Conservation (phyloP, 164 flowering plant species). For the Echeveria elegans region DNA sequence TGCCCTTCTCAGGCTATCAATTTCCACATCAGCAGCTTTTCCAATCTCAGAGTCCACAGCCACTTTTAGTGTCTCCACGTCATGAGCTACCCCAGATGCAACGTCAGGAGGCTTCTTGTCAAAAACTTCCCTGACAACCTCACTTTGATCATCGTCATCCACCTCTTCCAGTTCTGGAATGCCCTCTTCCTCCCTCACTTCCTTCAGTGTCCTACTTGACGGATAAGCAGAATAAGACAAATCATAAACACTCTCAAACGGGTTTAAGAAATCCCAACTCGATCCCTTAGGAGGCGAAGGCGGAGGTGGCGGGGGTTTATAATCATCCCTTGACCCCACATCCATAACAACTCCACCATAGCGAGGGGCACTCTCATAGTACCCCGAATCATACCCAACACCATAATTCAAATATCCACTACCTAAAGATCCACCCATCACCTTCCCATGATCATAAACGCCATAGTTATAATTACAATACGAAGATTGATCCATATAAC, state of each 20-base stretch:
- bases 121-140: conserved; percentile 74
- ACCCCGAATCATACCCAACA: conserved; percentile 5
- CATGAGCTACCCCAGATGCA: conserved; percentile 13
- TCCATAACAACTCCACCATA: not conserved
- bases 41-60: conserved; percentile 16
- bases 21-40: conserved; percentile 17
- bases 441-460: not conserved
- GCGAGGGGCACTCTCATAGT: not conserved
- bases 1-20: conserved; percentile 28
- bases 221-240: conserved; percentile 39
- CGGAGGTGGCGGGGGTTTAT: conserved; percentile 71
- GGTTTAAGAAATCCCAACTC: conserved; percentile 81
- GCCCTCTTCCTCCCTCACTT: conserved; percentile 91
- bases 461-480: conserved; percentile 17
- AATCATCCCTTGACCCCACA: conserved; percentile 14
- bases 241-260: conserved; percentile 39
- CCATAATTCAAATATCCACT: conserved; percentile 3
- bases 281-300: conserved; percentile 70
- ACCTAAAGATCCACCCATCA: not conserved
- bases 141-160: conserved; percentile 34
- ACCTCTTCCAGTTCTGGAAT: conserved; percentile 96
- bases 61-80: conserved; percentile 10
- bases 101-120: conserved; percentile 50
- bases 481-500: conserved; percentile 30
- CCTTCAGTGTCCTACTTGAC: conserved; percentile 70